Conservation (phyloP, 768 basidiomycete genomes). For the Pleurotus djamor region DNA sequence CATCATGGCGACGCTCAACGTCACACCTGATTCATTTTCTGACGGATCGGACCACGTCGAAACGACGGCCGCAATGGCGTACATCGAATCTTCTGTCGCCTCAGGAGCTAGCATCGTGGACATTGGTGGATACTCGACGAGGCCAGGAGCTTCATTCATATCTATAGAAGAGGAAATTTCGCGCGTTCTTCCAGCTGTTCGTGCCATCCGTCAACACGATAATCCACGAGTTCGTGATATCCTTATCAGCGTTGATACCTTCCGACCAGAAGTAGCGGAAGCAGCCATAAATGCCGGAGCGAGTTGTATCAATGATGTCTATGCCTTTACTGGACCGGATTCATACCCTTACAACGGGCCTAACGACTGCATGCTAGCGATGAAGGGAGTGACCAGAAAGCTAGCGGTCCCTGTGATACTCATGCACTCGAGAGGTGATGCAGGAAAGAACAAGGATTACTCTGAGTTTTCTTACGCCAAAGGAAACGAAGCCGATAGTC, state of each 20-base stretch:
- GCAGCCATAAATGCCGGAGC: slow-evolving; percentile 80
- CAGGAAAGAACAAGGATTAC: slow-evolving; percentile 72
- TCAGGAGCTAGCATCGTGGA: slow-evolving; percentile 81
- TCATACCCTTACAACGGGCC: slow-evolving; percentile 29
- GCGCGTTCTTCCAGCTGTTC: slow-evolving; percentile 73
- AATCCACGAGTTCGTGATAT: slow-evolving; percentile 18
- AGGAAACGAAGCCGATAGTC: slow-evolving; percentile 16
- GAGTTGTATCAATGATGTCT: slow-evolving; percentile 93
- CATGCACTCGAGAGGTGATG: slow-evolving; percentile 94
- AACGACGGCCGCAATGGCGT: slow-evolving; percentile 50
- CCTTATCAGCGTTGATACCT: slow-evolving; percentile 85
- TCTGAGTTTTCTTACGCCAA: slow-evolving; percentile 36
- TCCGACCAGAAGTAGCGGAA: slow-evolving; percentile 78
- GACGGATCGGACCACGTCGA: slow-evolving; percentile 69
- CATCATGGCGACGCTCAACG: slow-evolving; percentile 92
- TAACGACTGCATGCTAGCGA: slow-evolving; percentile 42
- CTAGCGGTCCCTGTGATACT: slow-evolving; percentile 78
- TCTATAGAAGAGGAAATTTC: slow-evolving; percentile 64
- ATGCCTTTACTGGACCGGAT: slow-evolving; percentile 70
- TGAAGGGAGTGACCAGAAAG: slow-evolving; percentile 65
- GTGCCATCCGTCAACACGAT: slow-evolving; percentile 43
- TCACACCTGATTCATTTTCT: slow-evolving; percentile 95
- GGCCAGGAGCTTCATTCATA: slow-evolving; percentile 75
- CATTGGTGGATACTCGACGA: slow-evolving; percentile 91
- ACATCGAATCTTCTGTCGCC: slow-evolving; percentile 43